A percentile compares a stretch with the other conserved stretches of the same genome.
phyloP scores from a whole-genome alignment of 371 early-diverging fungal species.

The Lichtheimia ramosa region DNA sequence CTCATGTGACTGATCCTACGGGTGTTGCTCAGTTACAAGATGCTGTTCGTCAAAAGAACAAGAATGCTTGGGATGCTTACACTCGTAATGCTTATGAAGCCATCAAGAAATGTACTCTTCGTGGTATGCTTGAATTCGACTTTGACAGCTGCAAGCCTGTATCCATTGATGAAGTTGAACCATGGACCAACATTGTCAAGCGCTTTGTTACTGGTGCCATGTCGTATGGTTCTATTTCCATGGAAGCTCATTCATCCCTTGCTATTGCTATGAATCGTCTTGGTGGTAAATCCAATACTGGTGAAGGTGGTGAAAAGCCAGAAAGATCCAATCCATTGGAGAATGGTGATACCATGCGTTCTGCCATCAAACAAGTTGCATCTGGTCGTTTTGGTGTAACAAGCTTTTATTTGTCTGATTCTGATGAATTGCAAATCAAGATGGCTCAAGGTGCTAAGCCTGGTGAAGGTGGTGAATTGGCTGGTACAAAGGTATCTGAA shows the following conservation, averaged over 20 bases:
- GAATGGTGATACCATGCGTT: constrained; percentile 83
- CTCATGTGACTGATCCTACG: constrained; percentile 90
- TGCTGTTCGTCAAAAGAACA: constrained; percentile 93
- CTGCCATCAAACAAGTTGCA: constrained; percentile 97
- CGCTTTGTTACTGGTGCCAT: constrained; percentile 98
- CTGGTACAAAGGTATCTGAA: constrained; percentile 86
- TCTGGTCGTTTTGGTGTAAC: constrained; percentile 98
- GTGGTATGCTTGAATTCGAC: constrained; percentile 93
- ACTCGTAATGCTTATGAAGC: constrained; percentile 75
- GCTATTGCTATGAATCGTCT: constrained; percentile 94
- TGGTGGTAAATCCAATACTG: constrained; percentile 96
- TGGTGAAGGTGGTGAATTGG: constrained; percentile 88
- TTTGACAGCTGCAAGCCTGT: constrained; percentile 71
- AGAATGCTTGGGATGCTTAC: constrained; percentile 83
- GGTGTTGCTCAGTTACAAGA: constrained; percentile 91
- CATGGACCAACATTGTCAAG: constrained; percentile 94
- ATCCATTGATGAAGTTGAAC: constrained; percentile 93
- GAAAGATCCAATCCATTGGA: constrained; percentile 65
- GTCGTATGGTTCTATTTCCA: constrained; percentile 97
- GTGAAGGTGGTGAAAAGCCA: constrained; percentile 97
- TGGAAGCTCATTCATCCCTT: constrained; percentile 90
- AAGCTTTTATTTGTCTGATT: constrained; percentile 86
- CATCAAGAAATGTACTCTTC: constrained; percentile 90
- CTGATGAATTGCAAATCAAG: constrained; percentile 97
- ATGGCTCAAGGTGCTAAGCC: constrained; percentile 99